Percentiles rank a stretch among this genome's conserved stretches.
These are phyloP conservation scores for Cladophialophora bantiana DNA, from an alignment of 2,329 filamentous ascomycete species.

Conservation along the genomic window DNA sequence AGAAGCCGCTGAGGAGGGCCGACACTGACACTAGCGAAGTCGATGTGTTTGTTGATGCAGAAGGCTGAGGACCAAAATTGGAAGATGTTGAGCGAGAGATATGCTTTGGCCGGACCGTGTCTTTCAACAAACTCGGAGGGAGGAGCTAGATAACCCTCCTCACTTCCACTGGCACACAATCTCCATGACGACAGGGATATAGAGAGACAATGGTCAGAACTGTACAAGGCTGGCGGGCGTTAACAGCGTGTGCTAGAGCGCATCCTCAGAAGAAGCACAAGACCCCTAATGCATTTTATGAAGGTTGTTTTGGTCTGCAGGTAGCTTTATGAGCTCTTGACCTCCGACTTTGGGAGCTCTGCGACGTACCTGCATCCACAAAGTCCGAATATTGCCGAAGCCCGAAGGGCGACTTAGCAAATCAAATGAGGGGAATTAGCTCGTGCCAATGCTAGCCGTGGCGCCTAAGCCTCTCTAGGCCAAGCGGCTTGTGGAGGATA, in stretches of 20 bases:
- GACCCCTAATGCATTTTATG: slow-evolving; percentile 8
- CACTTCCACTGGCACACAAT: neutral
- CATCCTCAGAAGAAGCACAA: neutral
- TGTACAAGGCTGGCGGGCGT: neutral
- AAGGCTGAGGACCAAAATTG: slow-evolving; percentile 32
- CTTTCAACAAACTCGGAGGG: neutral
- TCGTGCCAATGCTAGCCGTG: slow-evolving; percentile 1
- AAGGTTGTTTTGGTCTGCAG: neutral
- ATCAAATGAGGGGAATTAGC: slow-evolving; percentile 12
- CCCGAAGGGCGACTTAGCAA: slow-evolving; percentile 3
- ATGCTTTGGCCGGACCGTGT: neutral
- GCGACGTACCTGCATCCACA: slow-evolving; percentile 16
- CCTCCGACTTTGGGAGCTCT: neutral
- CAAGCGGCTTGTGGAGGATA: slow-evolving; percentile 21
- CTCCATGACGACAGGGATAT: slow-evolving; percentile 2
- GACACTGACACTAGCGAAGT: slow-evolving; percentile 50
- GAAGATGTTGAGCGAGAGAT: neutral
- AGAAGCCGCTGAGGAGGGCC: slow-evolving; percentile 45
- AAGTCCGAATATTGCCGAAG: slow-evolving; percentile 18
- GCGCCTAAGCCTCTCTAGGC: neutral
- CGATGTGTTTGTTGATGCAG: slow-evolving; percentile 55
- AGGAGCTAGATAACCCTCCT: neutral
- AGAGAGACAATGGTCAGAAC: neutral
- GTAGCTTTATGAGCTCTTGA: neutral
- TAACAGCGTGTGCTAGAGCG: slow-evolving; percentile 2